phyloP scores from a whole-genome alignment of 176 grass and related monocot genomes.

The Rhynchospora pubera region DNA sequence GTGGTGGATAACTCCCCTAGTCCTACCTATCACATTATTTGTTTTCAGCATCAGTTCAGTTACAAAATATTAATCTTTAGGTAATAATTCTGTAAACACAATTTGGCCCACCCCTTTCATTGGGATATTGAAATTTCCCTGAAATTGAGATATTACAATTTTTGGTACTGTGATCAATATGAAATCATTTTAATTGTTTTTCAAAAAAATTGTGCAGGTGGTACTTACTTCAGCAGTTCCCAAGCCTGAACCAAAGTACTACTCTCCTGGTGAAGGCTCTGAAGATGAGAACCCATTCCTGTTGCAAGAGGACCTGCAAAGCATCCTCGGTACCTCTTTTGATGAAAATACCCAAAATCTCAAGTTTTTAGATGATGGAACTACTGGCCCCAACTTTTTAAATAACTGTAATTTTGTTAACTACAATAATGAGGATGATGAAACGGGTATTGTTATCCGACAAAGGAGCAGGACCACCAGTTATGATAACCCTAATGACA shows the following conservation, averaged over 20 bases:
- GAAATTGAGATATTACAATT: background rate
- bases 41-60: too few relatives aligned
- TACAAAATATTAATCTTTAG: too few relatives aligned
- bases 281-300: constrained; percentile 40
- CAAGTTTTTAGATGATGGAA: background rate
- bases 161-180: background rate
- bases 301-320: constrained; percentile 37
- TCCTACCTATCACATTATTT: background rate
- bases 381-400: background rate
- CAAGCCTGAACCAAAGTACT: constrained; percentile 35
- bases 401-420: background rate
- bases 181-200: background rate
- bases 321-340: constrained; percentile 37
- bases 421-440: constrained; percentile 17
- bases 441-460: constrained; percentile 35
- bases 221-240: constrained; percentile 19
- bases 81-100: background rate
- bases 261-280: constrained; percentile 26
- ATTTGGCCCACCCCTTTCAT: background rate
- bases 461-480: background rate
- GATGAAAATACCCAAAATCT: constrained; percentile 24
- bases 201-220: constrained; percentile 28
- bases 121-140: background rate
- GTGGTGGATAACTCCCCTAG: background rate
- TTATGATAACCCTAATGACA: constrained; percentile 12